These are phyloP conservation scores for Terana coerulea DNA, from an alignment of 768 basidiomycete genomes.

Conservation along the genomic window DNA sequence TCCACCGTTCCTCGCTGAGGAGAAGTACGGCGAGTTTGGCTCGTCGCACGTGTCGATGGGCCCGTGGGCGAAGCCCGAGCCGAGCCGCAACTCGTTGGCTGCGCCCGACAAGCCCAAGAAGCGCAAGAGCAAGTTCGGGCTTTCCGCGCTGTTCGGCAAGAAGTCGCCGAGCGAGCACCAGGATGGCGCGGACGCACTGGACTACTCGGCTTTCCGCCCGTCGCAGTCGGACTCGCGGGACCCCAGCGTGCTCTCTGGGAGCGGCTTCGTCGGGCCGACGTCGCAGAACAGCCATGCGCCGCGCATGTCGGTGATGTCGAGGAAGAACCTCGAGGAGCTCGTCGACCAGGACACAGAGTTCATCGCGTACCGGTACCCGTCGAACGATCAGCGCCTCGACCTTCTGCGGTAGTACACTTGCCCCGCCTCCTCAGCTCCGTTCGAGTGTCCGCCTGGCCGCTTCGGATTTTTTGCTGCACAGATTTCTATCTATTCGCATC, in stretches of 20 bases:
- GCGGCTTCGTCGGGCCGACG: slow-evolving; percentile 46
- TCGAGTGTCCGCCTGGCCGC: too few relatives aligned
- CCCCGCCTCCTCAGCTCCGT: neutral
- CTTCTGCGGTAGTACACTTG: slow-evolving; percentile 41
- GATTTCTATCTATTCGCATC: too few relatives aligned
- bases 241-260: slow-evolving; percentile 23
- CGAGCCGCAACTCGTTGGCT: slow-evolving; percentile 11
- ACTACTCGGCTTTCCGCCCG: slow-evolving; percentile 21
- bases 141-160: slow-evolving; percentile 65
- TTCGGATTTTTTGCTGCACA: too few relatives aligned
- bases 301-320: slow-evolving; percentile 60
- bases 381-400: slow-evolving; percentile 65
- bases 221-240: slow-evolving; percentile 42
- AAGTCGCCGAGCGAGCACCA: slow-evolving; percentile 24
- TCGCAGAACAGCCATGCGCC: slow-evolving; percentile 44
- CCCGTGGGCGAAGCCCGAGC: slow-evolving; percentile 20
- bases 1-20: slow-evolving; percentile 25
- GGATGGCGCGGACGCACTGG: slow-evolving; percentile 5
- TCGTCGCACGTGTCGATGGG: slow-evolving; percentile 56
- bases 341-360: slow-evolving; percentile 86
- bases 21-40: slow-evolving; percentile 71
- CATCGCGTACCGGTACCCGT: slow-evolving; percentile 85
- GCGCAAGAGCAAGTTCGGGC: slow-evolving; percentile 71
- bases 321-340: slow-evolving; percentile 71
- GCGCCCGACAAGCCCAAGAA: slow-evolving; percentile 35